Conservation (phyloP, 495 filamentous ascomycete genomes). For the Annulohypoxylon nitens region DNA sequence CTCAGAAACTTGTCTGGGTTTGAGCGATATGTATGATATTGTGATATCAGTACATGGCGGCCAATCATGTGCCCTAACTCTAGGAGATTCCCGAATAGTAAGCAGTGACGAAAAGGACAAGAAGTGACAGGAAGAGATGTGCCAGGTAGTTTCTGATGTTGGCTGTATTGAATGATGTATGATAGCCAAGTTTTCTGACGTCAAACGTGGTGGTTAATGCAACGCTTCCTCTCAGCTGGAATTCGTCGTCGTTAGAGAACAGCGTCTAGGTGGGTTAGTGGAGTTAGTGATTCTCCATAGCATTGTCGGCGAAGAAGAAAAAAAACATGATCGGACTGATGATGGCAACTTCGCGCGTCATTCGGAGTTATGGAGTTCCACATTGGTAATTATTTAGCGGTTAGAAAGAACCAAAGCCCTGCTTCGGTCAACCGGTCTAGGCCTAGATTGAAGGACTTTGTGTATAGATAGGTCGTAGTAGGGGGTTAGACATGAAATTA, state of each 20-base stretch:
- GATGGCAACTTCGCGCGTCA: constrained; percentile 14
- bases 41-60: neutral
- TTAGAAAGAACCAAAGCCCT: neutral
- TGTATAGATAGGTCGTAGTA: constrained; percentile 1
- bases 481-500: constrained; percentile 11
- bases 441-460: constrained; percentile 12
- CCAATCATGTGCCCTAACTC: neutral
- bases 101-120: constrained; percentile 20
- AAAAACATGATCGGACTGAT: constrained; percentile 8
- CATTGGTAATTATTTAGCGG: neutral
- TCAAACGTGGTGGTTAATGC: constrained; percentile 8
- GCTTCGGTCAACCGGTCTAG: constrained; percentile 4
- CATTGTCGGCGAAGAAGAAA: neutral
- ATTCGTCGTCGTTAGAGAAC: constrained; percentile 1
- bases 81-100: constrained; percentile 23
- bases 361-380: constrained; percentile 7
- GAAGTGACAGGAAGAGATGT: constrained; percentile 7
- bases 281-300: neutral
- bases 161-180: constrained; percentile 6
- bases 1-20: constrained; percentile 16
- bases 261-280: neutral
- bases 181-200: constrained; percentile 17
- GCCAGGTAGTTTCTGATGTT: neutral
- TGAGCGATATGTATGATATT: neutral
- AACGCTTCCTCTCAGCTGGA: constrained; percentile 19